Conservation (phyloP, 2,329 filamentous ascomycete genomes). For the Trichoderma breve region DNA sequence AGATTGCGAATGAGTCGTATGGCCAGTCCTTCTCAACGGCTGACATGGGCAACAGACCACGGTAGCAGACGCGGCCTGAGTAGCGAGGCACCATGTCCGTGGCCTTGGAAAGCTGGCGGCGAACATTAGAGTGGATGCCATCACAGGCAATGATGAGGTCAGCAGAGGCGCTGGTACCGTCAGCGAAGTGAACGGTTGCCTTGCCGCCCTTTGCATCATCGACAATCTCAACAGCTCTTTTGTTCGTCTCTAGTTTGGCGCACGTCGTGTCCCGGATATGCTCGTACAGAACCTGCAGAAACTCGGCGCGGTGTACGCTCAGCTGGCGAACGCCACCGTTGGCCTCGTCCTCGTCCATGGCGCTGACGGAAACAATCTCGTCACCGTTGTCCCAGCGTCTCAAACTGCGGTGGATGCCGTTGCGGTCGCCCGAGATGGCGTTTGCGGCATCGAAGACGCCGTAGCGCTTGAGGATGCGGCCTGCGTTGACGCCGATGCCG, state of each 20-base stretch:
- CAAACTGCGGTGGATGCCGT: slow-evolving; percentile 11
- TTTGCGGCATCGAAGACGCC: slow-evolving; percentile 8
- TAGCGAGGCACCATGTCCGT: background rate
- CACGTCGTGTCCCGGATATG: background rate
- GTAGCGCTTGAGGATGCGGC: slow-evolving; percentile 14
- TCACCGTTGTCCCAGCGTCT: slow-evolving; percentile 13
- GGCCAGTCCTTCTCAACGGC: slow-evolving; percentile 6
- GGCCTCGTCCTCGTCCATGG: slow-evolving; percentile 10
- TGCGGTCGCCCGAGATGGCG: slow-evolving; percentile 16
- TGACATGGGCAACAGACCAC: background rate
- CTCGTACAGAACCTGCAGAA: background rate
- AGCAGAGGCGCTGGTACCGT: background rate
- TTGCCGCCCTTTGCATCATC: background rate
- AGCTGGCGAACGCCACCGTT: slow-evolving; percentile 9
- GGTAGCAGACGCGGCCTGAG: slow-evolving; percentile 11
- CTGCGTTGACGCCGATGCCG: slow-evolving; percentile 13
- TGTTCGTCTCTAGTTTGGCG: slow-evolving; percentile 6
- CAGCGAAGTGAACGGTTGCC: background rate
- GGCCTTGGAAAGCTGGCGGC: slow-evolving; percentile 1
- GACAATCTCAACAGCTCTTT: slow-evolving; percentile 6
- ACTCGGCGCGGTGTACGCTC: slow-evolving; percentile 11
- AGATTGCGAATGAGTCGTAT: slow-evolving; percentile 2
- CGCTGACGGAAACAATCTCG: slow-evolving; percentile 6
- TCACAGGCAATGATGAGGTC: slow-evolving; percentile 13
- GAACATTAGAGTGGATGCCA: slow-evolving; percentile 9